Evolutionary conservation across 2,329 filamentous ascomycete genomes (phyloP).

Genomic region (Aplosporella prunicola): DNA sequence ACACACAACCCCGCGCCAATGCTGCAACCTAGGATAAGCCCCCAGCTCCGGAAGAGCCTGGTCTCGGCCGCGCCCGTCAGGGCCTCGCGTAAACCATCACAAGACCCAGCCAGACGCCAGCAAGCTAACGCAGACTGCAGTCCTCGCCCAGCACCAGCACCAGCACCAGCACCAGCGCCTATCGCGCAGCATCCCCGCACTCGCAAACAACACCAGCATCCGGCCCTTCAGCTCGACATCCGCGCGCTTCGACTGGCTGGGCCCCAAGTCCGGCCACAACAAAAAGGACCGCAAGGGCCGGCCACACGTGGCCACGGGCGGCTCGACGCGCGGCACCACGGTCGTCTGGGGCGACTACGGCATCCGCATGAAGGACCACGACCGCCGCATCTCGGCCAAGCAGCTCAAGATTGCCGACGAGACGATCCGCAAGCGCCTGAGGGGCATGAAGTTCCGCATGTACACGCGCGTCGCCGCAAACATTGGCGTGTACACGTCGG

Average conservation of each 20-base stretch:
- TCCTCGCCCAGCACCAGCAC: too few species aligned
- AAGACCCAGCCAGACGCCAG: too few species aligned
- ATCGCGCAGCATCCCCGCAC: too few species aligned
- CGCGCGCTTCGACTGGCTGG: constrained; percentile 61
- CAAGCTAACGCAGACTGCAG: too few species aligned
- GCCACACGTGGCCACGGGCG: constrained; percentile 79
- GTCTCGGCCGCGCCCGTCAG: too few species aligned
- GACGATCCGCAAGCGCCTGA: constrained; percentile 77
- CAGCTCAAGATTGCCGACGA: constrained; percentile 88
- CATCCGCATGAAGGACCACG: constrained; percentile 84
- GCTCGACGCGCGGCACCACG: constrained; percentile 84
- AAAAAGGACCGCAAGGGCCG: constrained; percentile 86
- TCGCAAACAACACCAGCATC: too few species aligned
- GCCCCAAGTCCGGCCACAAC: constrained; percentile 67
- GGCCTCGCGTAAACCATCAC: too few species aligned
- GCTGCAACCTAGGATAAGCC: too few species aligned
- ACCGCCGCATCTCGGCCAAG: constrained; percentile 77
- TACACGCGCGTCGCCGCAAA: constrained; percentile 89
- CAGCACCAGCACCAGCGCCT: too few species aligned
- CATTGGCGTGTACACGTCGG: constrained; percentile 88
- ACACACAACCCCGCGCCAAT: too few species aligned
- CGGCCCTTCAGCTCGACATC: constrained; percentile 67
- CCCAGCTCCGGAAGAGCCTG: too few species aligned
- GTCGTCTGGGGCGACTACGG: constrained; percentile 96
- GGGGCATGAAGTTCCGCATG: constrained; percentile 84